phyloP scores from a whole-genome alignment of 1,284 basidiomycete species.

The Ustilago cynodontis region DNA sequence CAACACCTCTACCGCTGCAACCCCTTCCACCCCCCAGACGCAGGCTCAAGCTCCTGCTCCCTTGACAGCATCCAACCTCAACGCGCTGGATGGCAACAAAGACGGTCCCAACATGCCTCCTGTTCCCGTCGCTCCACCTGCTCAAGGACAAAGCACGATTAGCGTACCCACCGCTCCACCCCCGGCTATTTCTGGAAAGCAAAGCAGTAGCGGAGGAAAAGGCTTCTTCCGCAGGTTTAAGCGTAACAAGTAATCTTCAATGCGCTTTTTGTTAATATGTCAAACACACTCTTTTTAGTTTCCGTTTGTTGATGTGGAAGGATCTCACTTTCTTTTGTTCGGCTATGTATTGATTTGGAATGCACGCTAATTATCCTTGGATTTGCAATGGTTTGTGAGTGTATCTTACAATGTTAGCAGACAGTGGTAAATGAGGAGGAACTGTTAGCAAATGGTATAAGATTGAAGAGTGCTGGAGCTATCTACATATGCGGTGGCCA shows the following conservation, averaged over 20 bases:
- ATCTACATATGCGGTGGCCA: slow-evolving; percentile 1
- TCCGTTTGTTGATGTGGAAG: slow-evolving; percentile 3
- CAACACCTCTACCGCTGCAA: not conserved
- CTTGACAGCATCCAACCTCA: slow-evolving; percentile 38
- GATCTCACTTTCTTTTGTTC: not conserved
- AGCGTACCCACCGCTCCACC: slow-evolving; percentile 50
- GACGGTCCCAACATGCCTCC: slow-evolving; percentile 43
- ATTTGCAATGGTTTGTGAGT: too few relatives aligned
- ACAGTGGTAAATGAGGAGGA: not conserved
- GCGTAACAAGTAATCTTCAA: slow-evolving; percentile 40
- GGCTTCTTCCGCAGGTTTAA: slow-evolving; percentile 50
- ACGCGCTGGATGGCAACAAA: slow-evolving; percentile 29
- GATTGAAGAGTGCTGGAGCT: not conserved
- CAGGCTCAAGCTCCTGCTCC: slow-evolving; percentile 26
- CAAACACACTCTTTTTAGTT: slow-evolving; percentile 10
- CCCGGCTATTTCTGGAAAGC: slow-evolving; percentile 40
- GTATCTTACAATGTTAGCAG: too few relatives aligned
- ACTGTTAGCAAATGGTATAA: not conserved
- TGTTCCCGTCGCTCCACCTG: slow-evolving; percentile 39
- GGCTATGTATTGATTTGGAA: not conserved
- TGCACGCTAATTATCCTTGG: too few relatives aligned
- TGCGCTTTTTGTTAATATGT: not conserved
- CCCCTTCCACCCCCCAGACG: not conserved
- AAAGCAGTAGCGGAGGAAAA: slow-evolving; percentile 27
- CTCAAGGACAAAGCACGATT: slow-evolving; percentile 30